A percentile compares a stretch with the other conserved stretches of the same genome.
Conservation (phyloP, 192 early-diverging fungal species). For the Glomus cerebriforme region DNA sequence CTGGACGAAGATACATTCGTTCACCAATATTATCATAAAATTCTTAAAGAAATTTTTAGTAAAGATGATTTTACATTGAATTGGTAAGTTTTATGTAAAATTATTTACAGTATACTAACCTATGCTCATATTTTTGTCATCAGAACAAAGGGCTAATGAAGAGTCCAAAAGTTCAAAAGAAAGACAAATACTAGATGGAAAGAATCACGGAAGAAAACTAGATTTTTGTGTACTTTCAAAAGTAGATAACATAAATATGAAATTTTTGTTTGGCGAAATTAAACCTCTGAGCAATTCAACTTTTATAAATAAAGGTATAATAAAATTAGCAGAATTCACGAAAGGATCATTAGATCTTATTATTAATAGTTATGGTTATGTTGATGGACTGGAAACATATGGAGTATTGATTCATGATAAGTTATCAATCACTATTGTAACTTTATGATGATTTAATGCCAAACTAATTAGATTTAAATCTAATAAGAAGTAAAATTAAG, state of each 20-base stretch:
- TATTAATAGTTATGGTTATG: not conserved
- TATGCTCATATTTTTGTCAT: not conserved
- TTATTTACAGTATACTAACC: not conserved
- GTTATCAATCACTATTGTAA: not conserved
- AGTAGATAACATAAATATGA: not conserved
- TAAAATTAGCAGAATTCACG: conserved; percentile 15
- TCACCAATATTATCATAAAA: conserved; percentile 10
- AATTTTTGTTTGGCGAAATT: conserved; percentile 15
- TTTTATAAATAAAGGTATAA: conserved; percentile 10
- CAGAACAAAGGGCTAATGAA: conserved; percentile 16
- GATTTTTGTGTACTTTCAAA: not conserved
- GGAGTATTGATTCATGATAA: no score
- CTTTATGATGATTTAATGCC: not conserved
- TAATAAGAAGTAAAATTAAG: not conserved
- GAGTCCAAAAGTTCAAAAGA: conserved; percentile 9
- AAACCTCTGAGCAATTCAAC: not conserved
- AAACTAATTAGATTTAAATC: not conserved
- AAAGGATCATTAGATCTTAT: conserved; percentile 10
- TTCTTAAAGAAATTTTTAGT: conserved; percentile 21
- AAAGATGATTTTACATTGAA: conserved; percentile 3
- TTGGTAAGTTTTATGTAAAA: conserved; percentile 6
- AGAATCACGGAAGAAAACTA: conserved; percentile 15
- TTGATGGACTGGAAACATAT: no score
- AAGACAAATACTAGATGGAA: not conserved
- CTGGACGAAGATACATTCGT: conserved; percentile 16